Base-by-base conservation (phyloP, 768 basidiomycete genomes). In the Leccinum boreale region DNA sequence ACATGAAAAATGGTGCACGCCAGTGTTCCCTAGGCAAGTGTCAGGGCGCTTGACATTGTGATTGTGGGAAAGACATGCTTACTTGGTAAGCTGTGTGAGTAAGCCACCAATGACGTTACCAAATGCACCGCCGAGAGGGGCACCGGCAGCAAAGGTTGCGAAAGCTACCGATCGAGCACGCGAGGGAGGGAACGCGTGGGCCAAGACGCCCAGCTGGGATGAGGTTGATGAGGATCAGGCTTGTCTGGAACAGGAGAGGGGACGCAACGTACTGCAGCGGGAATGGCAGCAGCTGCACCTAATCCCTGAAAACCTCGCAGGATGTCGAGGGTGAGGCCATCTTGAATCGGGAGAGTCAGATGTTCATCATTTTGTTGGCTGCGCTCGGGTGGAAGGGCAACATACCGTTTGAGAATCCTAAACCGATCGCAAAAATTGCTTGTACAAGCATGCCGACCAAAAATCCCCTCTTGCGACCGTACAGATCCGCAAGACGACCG, bases 61-160 rank as follows among this genome's bases (percentile, higher is more conserved):
- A n/a, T 42, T 1, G 29, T n/a, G 19, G 17, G 52, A 24, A 29
- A 8, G 33, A 11, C 2, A n/a, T 3, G 68, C 74, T 55, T 57
- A 79, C 77, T 51, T 26, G 50, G 73, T 73, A 8, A 78, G 74
- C 63, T 91, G 81, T 0, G 86, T 89, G 19, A 92, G 71, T 1
- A 86, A 73, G n/a, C 90, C 91, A 17, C 92, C 92, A 1, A 92
- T 58, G 0, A 85, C 73, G 29, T 78, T 78, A 1, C 94, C 92
- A 14, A 93, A 73, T 0, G 83, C 87, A 0, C 80, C 88, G 0
- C 94, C 94, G 5, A 94, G 66, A 0, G 94, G 92, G 1, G 89
- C 90, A 26, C 94, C 94, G 0, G 92, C 90, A 1, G 87, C 80
- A 62, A 94, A 95, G 0, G 87, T 85, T 0, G 94, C 83, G 60